phyloP scores from a whole-genome alignment of 75 land plant species.

The Adiantum capillusveneris region DNA sequence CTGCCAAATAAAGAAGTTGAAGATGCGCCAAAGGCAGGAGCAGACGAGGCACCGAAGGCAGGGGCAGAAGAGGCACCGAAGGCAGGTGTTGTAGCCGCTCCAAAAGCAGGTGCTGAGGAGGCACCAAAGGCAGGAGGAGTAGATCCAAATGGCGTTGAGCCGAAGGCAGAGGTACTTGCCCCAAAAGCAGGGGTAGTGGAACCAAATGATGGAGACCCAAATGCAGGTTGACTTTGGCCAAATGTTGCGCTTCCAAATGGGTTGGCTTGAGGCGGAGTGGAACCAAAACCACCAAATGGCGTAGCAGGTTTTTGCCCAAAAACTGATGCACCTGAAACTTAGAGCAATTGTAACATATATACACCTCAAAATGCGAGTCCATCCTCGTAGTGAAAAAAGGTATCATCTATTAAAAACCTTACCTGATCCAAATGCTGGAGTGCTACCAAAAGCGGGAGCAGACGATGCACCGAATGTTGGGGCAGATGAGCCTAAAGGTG shows the following conservation, averaged over 20 bases:
- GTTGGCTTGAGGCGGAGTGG: constrained; percentile 59
- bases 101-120: constrained; percentile 57
- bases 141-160: constrained; percentile 43
- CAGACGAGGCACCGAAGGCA: constrained; percentile 48
- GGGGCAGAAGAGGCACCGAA: constrained; percentile 45
- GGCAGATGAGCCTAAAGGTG: constrained; percentile 39
- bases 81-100: constrained; percentile 37
- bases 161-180: constrained; percentile 44
- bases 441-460: constrained; percentile 56
- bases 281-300: constrained; percentile 86
- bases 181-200: constrained; percentile 26
- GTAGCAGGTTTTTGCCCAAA: constrained; percentile 85
- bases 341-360: constrained; percentile 1
- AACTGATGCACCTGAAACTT: constrained; percentile 41
- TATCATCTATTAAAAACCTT: background rate
- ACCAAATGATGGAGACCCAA: constrained; percentile 68
- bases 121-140: constrained; percentile 57
- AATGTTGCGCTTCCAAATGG: constrained; percentile 73
- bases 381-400: too few relatives aligned
- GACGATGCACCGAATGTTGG: constrained; percentile 60
- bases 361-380: too few relatives aligned
- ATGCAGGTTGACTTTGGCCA: constrained; percentile 83
- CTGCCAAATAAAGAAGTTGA: constrained; percentile 44
- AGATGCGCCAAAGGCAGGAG: constrained; percentile 48
- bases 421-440: constrained; percentile 49